These are phyloP conservation scores for Colletotrichum filicis DNA, from an alignment of 2,329 filamentous ascomycete genomes.

Conservation along the genomic window DNA sequence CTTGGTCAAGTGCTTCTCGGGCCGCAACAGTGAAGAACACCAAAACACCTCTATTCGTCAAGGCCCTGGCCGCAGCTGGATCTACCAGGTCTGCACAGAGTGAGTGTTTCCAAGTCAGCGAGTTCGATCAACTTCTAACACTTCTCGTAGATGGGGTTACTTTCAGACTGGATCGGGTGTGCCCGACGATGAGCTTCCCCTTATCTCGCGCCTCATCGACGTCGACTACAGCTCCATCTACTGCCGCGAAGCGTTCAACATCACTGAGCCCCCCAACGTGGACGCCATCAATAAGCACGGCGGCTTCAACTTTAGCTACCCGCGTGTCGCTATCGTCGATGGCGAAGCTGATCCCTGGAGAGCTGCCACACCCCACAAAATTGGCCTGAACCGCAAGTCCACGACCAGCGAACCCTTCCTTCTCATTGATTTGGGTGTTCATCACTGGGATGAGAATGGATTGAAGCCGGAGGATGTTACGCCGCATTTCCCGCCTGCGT, in stretches of 20 bases:
- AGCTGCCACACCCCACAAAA: conserved; percentile 76
- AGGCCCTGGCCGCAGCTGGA: conserved; percentile 53
- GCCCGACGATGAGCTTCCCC: conserved; percentile 70
- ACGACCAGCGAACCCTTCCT: conserved; percentile 76
- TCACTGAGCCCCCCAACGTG: conserved; percentile 71
- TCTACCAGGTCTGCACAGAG: conserved; percentile 67
- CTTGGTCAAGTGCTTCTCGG: conserved; percentile 45
- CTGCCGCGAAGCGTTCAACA: conserved; percentile 77
- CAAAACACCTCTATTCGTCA: conserved; percentile 39
- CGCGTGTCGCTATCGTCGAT: conserved; percentile 81
- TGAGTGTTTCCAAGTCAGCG: conserved; percentile 42
- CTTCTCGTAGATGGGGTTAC: conserved; percentile 74
- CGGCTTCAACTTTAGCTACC: conserved; percentile 77
- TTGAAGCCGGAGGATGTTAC: conserved; percentile 72
- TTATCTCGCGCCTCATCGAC: conserved; percentile 78
- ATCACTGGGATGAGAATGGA: conserved; percentile 84
- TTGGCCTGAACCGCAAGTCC: conserved; percentile 67
- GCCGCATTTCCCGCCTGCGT: conserved; percentile 64
- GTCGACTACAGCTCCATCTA: conserved; percentile 70
- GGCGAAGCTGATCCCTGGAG: conserved; percentile 86
- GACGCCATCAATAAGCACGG: conserved; percentile 81
- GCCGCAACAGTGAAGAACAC: conserved; percentile 36
- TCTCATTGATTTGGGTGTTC: conserved; percentile 79
- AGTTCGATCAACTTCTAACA: conserved; percentile 20
- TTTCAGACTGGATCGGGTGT: conserved; percentile 79